Base-by-base conservation (phyloP, 2,329 filamentous ascomycete species). In the Cryphonectria japonica region DNA sequence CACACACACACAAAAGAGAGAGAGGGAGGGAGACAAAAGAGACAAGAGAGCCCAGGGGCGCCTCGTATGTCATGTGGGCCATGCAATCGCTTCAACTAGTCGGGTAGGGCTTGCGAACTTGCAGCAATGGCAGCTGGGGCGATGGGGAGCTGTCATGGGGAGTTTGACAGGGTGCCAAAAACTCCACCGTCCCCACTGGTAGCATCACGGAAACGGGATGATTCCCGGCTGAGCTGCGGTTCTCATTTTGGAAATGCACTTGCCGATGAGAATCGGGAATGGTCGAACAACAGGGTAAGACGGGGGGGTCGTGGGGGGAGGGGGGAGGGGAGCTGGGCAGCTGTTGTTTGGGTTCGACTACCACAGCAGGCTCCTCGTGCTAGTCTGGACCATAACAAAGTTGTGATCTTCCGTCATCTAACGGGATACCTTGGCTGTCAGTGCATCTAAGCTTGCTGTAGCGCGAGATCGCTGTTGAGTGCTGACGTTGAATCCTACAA, bases 61-160 rank as follows among this genome's bases (percentile, higher is more conserved):
- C 43, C 59, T 70, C 59, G 37, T 60, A 66, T 62, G 67, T 46
- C 69, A 72, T 69, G 69, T 72, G 67, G 70, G 60, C 66, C 62
- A 37, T 32, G 37, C 1, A 32, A 4, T 39, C 54, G 46, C 71
- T 69, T 69, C 43, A 50, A 67, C 69, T 2, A 22, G 71, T 75
- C 64, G 9, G 73, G 73, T 60, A 73, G 67, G 69, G 72, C 68
- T 75, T 76, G 75, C 75, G 74, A 75, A 59, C 59, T n/a, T 22
- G 66, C 71, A 69, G 69, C 59, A 50, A 59, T 43, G 61, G 61
- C 26, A 43, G 64, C 26, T 13, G n/a, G 54, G 13, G n/a, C 50
- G 50, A 39, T 57, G 43, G 67, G 68, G 61, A 34, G 43, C 70
- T 66, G 50, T 64, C 61, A 66, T 67, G 62, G 46, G 67, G n/a